Evolutionary conservation across 2,329 filamentous ascomycete genomes (phyloP).

Genomic region (Pseudogymnoascus sp.): DNA sequence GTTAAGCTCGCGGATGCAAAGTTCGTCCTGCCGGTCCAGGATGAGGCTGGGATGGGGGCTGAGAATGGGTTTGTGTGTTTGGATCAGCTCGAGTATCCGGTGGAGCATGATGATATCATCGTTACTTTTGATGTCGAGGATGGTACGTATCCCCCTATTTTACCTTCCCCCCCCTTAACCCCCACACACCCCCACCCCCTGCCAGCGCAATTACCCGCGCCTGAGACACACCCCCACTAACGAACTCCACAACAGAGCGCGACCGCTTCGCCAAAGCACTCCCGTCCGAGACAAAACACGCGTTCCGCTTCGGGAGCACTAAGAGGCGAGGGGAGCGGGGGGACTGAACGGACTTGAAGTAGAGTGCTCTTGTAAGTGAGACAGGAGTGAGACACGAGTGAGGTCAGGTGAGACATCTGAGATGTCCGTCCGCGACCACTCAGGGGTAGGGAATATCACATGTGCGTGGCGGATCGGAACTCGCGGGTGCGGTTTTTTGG

Average conservation of each 20-base stretch:
- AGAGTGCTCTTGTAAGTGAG: not conserved
- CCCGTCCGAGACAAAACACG: slow-evolving; percentile 3
- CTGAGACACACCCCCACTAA: not conserved
- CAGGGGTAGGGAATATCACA: not conserved
- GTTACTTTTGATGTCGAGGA: slow-evolving; percentile 69
- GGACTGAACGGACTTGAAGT: not conserved
- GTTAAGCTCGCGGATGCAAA: slow-evolving; percentile 83
- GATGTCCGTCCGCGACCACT: not conserved
- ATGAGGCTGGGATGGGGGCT: slow-evolving; percentile 35
- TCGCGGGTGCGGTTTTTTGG: not conserved
- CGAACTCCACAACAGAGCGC: not conserved
- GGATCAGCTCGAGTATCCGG: slow-evolving; percentile 74
- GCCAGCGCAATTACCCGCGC: not conserved
- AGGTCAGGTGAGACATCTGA: not conserved
- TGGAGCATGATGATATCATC: slow-evolving; percentile 80
- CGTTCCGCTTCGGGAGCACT: slow-evolving; percentile 2
- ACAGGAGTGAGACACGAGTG: not conserved
- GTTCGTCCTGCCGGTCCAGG: slow-evolving; percentile 61
- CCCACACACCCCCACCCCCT: not conserved
- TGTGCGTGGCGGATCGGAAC: not conserved
- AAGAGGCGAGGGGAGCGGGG: not conserved
- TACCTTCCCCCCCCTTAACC: too few species aligned
- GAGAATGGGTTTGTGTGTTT: slow-evolving; percentile 68
- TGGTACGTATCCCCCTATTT: slow-evolving; percentile 44
- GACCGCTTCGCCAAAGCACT: slow-evolving; percentile 7